These are phyloP conservation scores for Chytriomyces sp. DNA, from an alignment of 192 early-diverging fungal species.

Conservation along the genomic window DNA sequence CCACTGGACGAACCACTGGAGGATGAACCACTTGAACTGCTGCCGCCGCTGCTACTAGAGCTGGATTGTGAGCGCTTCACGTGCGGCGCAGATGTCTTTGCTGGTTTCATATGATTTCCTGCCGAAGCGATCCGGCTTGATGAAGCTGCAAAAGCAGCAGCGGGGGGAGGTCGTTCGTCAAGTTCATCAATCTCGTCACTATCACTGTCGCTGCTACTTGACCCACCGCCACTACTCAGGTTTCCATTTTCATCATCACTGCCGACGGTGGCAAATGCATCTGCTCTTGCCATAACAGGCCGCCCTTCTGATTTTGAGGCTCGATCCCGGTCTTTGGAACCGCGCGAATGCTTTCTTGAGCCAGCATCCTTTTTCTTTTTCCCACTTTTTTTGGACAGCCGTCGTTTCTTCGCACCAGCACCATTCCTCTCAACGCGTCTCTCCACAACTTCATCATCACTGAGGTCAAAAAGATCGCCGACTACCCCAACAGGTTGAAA, in stretches of 20 bases:
- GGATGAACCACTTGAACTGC: constrained; percentile 7
- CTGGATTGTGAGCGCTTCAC: neutral
- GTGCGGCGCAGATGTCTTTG: neutral
- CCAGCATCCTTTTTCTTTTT: neutral
- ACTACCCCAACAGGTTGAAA: neutral
- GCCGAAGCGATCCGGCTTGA: neutral
- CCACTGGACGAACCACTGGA: neutral
- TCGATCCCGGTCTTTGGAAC: neutral
- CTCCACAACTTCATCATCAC: constrained; percentile 2
- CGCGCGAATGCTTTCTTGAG: neutral
- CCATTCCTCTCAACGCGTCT: neutral
- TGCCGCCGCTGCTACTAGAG: neutral
- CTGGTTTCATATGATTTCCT: neutral
- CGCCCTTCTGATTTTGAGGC: neutral
- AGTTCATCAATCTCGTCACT: constrained; percentile 18
- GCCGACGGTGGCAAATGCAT: neutral
- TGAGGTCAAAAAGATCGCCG: neutral
- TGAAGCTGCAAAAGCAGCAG: neutral
- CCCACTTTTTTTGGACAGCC: neutral
- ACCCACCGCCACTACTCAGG: neutral
- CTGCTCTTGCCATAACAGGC: neutral
- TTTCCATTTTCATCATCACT: neutral
- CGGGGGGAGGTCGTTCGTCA: neutral
- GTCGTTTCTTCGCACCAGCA: neutral
- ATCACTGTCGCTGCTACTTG: neutral